Evolutionary conservation across 2,329 filamentous ascomycete genomes (phyloP).

Genomic region (Fusarium illudens): DNA sequence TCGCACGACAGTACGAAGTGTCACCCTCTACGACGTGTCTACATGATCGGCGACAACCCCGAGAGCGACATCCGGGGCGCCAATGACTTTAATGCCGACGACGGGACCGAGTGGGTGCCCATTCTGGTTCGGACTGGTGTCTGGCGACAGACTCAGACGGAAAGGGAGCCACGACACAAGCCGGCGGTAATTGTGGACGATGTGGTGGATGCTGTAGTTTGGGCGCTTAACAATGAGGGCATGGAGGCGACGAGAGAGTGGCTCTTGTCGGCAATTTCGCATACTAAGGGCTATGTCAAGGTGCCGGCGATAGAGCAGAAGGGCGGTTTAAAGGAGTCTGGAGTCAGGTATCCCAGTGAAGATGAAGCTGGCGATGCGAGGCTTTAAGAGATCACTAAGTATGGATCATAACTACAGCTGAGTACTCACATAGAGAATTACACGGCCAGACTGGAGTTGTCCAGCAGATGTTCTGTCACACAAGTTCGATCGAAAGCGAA

Average conservation of each 20-base stretch:
- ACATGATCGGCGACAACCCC: slow-evolving; percentile 94
- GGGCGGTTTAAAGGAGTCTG: not conserved
- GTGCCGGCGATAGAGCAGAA: slow-evolving; percentile 32
- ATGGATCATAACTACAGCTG: not conserved
- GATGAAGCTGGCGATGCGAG: slow-evolving; percentile 33
- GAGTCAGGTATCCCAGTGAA: slow-evolving; percentile 34
- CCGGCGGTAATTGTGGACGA: slow-evolving; percentile 75
- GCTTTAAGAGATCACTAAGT: slow-evolving; percentile 5
- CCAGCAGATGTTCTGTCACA: not conserved
- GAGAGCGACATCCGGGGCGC: slow-evolving; percentile 91
- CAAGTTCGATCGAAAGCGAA: not conserved
- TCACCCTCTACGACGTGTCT: slow-evolving; percentile 75
- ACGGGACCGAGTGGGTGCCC: slow-evolving; percentile 78
- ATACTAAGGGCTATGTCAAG: slow-evolving; percentile 42
- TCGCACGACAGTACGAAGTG: slow-evolving; percentile 32
- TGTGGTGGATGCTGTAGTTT: slow-evolving; percentile 79
- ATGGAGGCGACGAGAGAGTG: slow-evolving; percentile 48
- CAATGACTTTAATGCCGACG: slow-evolving; percentile 74
- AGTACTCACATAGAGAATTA: not conserved
- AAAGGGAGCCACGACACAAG: slow-evolving; percentile 62
- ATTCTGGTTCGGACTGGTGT: slow-evolving; percentile 85
- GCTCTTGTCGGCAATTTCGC: slow-evolving; percentile 42
- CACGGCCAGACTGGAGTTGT: not conserved
- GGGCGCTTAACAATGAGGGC: slow-evolving; percentile 71
- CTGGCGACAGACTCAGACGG: slow-evolving; percentile 58